Evolutionary conservation across 257 asterid species (phyloP), one percentile per base, ranked within the genome.

Genomic region (Pogostemon cablin): DNA sequence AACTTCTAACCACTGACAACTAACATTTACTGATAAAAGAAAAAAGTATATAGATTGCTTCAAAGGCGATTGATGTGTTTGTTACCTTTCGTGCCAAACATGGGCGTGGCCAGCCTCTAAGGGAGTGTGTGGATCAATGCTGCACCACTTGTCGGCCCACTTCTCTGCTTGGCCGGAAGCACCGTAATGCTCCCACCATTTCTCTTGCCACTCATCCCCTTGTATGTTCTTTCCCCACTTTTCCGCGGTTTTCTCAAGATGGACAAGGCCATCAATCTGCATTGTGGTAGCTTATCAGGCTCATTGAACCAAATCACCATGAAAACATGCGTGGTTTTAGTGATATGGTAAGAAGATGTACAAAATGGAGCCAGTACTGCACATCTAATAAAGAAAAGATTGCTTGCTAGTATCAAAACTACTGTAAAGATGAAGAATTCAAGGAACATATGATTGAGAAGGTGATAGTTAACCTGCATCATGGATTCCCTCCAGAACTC

Each of bases 111-210:
- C 99, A 1, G 74, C 93, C 0, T 91, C 96, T 12, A 93, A 75
- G 52, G 96, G 96, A 35, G 90, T 87, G 83, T 82, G 35, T 56
- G 96, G 95, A 82, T 91, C 95, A 38, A 89, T 81, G 84, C 92
- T 87, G 86, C 99, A 91, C 98, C 98, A 93, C 70, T 93, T 93
- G 76, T 93, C 85, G 1, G 99, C 99, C 99, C 96, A 93, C 81
- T 93, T 93, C 72, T 91, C 95, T 0, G 95, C 86, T 76, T 72
- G 72, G 69, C 97, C 96, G 4, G 87, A 80, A 10, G 87, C 91
- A 83, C 82, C 97, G 11, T 93, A 93, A 68, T 84, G 92, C 81
- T 93, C 99, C 88, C 86, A 87, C 99, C 99, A 93, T 72, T 89
- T 81, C 83, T 93, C 99, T 74, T 89, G 97, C 99, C 99, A 93